phyloP scores from a whole-genome alignment of 1,284 basidiomycete genomes.

The Ustilago curta region DNA sequence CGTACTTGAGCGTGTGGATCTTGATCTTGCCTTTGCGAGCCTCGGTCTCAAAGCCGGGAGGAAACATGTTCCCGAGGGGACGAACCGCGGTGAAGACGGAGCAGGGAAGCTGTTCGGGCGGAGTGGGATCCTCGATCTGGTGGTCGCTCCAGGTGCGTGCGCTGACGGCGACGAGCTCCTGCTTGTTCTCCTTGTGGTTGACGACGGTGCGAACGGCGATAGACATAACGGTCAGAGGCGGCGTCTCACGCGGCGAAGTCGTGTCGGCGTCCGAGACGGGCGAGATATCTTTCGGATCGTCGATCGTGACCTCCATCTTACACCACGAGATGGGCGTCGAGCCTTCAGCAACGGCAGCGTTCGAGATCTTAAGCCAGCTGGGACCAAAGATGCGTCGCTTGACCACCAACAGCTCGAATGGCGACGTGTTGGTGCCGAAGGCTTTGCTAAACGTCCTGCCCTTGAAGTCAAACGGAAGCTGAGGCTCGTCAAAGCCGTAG shows the following conservation, averaged over 20 bases:
- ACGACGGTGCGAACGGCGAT: constrained; percentile 90
- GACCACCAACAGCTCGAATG: constrained; percentile 93
- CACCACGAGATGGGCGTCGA: constrained; percentile 62
- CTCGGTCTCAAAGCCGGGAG: constrained; percentile 80
- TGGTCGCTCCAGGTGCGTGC: constrained; percentile 83
- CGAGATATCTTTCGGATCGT: constrained; percentile 87
- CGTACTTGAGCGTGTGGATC: constrained; percentile 78
- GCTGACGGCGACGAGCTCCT: constrained; percentile 89
- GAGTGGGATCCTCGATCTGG: constrained; percentile 65
- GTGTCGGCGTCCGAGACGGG: constrained; percentile 82
- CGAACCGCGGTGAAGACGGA: constrained; percentile 89
- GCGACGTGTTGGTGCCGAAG: constrained; percentile 91
- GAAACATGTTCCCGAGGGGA: constrained; percentile 86
- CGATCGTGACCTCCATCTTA: constrained; percentile 87
- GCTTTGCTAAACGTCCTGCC: constrained; percentile 87
- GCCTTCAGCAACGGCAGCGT: constrained; percentile 75
- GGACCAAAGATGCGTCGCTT: constrained; percentile 99
- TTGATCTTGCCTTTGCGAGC: constrained; percentile 73
- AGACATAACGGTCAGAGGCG: constrained; percentile 91
- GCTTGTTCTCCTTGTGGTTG: constrained; percentile 92
- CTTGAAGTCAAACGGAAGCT: constrained; percentile 76
- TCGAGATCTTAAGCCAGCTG: constrained; percentile 89
- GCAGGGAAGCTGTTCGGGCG: constrained; percentile 77
- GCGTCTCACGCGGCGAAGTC: constrained; percentile 81
- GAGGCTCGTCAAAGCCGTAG: constrained; percentile 68